Evolutionary conservation across 441 rosid species (phyloP).

Genomic region (Populus hybrid): DNA sequence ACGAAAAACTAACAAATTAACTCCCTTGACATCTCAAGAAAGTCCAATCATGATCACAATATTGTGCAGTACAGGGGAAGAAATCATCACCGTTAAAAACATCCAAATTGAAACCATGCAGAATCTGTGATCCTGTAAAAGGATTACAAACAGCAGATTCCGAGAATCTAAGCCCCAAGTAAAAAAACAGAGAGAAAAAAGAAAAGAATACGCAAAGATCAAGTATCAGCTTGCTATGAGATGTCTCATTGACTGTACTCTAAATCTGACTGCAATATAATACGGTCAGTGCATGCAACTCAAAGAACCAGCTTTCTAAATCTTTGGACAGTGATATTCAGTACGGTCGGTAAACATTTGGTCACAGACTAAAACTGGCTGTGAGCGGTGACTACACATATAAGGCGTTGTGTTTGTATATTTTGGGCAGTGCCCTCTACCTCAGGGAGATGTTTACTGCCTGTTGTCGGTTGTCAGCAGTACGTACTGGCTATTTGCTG

Average conservation of each 20-base stretch:
- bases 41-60: neutral
- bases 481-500: neutral
- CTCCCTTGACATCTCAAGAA: neutral
- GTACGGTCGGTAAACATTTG: conserved; percentile 28
- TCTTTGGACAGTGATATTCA: conserved; percentile 18
- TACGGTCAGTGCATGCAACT: conserved; percentile 4
- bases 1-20: no score
- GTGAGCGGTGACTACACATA: conserved; percentile 32
- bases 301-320: neutral
- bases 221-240: neutral
- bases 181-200: neutral
- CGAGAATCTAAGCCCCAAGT: neutral
- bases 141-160: neutral
- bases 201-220: neutral
- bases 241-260: neutral
- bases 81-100: neutral
- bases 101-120: neutral
- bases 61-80: neutral
- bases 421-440: conserved; percentile 14
- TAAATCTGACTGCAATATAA: neutral
- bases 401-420: neutral
- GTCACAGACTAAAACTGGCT: conserved; percentile 28
- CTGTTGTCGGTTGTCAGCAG: conserved; percentile 47
- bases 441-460: conserved; percentile 22
- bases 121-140: neutral